These are phyloP conservation scores for Penicillium brasilianum DNA, from an alignment of 2,329 filamentous ascomycete genomes.

Conservation along the genomic window DNA sequence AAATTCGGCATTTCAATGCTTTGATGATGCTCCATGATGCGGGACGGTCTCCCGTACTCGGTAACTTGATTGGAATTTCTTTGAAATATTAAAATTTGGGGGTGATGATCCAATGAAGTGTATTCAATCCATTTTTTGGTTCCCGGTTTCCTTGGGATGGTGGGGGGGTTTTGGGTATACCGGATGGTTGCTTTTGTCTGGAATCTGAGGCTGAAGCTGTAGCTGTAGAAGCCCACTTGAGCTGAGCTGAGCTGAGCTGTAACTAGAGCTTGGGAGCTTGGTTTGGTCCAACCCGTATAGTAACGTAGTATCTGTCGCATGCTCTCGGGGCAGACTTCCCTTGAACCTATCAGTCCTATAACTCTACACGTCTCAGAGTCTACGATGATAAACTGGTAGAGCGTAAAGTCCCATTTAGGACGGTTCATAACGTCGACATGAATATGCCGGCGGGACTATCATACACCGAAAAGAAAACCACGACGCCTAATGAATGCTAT, in stretches of 20 bases:
- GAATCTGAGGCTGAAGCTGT: neutral
- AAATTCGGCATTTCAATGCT: too few relatives aligned
- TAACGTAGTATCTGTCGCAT: neutral
- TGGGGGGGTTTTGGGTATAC: neutral
- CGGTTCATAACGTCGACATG: constrained; percentile 23
- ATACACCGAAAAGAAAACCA: constrained; percentile 17
- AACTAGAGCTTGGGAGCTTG: neutral
- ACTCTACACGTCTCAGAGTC: neutral
- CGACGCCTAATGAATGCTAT: constrained; percentile 23
- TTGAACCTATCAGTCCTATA: too few relatives aligned
- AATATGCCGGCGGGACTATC: constrained; percentile 22
- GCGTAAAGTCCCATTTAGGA: constrained; percentile 7
- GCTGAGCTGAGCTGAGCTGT: neutral
- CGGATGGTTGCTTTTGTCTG: neutral
- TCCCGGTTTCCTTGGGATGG: constrained; percentile 11
- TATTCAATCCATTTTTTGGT: constrained; percentile 22
- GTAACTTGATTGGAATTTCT: neutral
- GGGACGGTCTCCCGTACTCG: too few relatives aligned
- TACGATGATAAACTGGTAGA: neutral
- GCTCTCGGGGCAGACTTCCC: neutral
- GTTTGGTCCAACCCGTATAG: neutral
- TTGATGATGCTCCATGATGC: too few relatives aligned
- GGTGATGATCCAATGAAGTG: constrained; percentile 33
- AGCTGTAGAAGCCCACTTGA: neutral
- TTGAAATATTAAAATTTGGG: constrained; percentile 15